A percentile compares a stretch with the other conserved stretches of the same genome.
Conservation (phyloP, 2,329 filamentous ascomycete genomes). For the Fusarium kyushuense region DNA sequence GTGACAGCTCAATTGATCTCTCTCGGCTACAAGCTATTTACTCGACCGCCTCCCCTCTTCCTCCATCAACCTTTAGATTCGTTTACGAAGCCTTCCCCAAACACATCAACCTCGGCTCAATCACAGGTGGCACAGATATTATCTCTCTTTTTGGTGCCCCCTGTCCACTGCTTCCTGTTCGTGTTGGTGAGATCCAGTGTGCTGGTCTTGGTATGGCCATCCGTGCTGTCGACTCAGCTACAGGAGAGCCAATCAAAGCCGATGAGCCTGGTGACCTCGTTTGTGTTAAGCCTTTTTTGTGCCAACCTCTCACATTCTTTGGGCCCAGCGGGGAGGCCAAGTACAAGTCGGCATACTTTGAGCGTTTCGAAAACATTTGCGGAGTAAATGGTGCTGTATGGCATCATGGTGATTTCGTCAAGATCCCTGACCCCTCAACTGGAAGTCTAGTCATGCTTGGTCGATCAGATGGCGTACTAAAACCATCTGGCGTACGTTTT, state of each 20-base stretch:
- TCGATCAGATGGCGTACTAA: slow-evolving; percentile 90
- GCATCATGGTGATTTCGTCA: slow-evolving; percentile 96
- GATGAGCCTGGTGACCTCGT: slow-evolving; percentile 88
- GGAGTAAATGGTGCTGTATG: slow-evolving; percentile 67
- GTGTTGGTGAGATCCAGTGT: slow-evolving; percentile 80
- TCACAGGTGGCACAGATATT: slow-evolving; percentile 97
- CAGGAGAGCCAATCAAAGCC: slow-evolving; percentile 65
- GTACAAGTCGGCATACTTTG: slow-evolving; percentile 89
- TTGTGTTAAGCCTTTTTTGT: slow-evolving; percentile 87
- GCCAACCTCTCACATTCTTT: slow-evolving; percentile 92
- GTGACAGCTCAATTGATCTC: slow-evolving; percentile 67
- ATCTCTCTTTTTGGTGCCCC: slow-evolving; percentile 93
- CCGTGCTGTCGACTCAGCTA: slow-evolving; percentile 67
- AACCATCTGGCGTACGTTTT: slow-evolving; percentile 91
- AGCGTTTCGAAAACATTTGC: slow-evolving; percentile 72
- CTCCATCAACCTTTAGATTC: slow-evolving; percentile 92
- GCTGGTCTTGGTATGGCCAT: slow-evolving; percentile 85
- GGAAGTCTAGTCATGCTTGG: slow-evolving; percentile 91
- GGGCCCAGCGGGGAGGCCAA: slow-evolving; percentile 73
- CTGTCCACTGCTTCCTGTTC: slow-evolving; percentile 79
- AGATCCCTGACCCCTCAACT: slow-evolving; percentile 72
- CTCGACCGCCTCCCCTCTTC: slow-evolving; percentile 91
- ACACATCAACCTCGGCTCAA: slow-evolving; percentile 87
- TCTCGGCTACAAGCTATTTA: slow-evolving; percentile 84
- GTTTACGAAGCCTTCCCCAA: slow-evolving; percentile 86